Conservation (phyloP, 1,284 basidiomycete genomes). For the Tremellales sp. region DNA sequence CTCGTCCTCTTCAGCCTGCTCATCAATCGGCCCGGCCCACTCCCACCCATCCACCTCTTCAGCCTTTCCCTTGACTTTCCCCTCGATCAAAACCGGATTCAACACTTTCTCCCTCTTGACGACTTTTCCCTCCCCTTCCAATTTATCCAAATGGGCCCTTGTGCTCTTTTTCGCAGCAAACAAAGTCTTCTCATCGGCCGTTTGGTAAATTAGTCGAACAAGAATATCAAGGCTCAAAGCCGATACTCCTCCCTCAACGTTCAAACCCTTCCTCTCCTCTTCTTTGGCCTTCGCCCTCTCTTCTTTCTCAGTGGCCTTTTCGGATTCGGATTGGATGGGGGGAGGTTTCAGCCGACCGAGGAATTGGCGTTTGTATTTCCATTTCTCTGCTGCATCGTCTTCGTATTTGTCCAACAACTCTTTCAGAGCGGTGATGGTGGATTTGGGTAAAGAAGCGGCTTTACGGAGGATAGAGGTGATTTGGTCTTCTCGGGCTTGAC, state of each 20-base stretch:
- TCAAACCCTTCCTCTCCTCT: background rate
- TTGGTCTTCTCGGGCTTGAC: constrained; percentile 75
- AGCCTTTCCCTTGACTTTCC: constrained; percentile 13
- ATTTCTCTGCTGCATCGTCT: constrained; percentile 4
- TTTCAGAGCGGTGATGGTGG: constrained; percentile 1
- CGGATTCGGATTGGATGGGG: constrained; percentile 14
- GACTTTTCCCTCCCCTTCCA: constrained; percentile 59
- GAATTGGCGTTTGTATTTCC: constrained; percentile 12
- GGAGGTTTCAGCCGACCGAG: constrained; percentile 7
- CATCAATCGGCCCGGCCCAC: too few relatives aligned
- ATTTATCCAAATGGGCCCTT: constrained; percentile 32
- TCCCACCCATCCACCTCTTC: constrained; percentile 31
- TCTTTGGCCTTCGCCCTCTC: background rate
- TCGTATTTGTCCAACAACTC: background rate
- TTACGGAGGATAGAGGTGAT: constrained; percentile 49
- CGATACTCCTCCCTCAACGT: background rate
- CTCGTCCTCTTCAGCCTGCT: too few relatives aligned
- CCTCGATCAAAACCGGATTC: constrained; percentile 15
- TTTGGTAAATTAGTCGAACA: constrained; percentile 33
- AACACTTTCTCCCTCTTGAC: constrained; percentile 48
- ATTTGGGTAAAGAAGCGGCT: background rate
- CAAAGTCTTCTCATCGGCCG: constrained; percentile 31
- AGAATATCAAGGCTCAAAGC: constrained; percentile 24
- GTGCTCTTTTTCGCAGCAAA: constrained; percentile 27
- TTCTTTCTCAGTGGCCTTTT: constrained; percentile 4